Evolutionary conservation across 805 yeast species (phyloP).

Genomic region (Candida hispaniensis): DNA sequence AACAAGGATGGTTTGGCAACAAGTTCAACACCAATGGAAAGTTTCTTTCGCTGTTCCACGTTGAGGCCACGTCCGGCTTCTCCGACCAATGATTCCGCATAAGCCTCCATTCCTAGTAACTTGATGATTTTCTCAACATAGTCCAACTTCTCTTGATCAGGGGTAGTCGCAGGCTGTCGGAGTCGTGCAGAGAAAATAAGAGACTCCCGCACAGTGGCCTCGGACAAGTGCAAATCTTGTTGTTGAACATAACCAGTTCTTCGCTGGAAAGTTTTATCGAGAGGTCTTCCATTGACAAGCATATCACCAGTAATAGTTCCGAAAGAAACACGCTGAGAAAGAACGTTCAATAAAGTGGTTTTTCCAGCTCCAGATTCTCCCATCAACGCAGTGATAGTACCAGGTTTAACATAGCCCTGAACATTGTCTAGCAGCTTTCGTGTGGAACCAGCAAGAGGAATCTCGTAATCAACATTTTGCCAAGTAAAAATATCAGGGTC

Average conservation of each 20-base stretch:
- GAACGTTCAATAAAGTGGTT: slow-evolving; percentile 62
- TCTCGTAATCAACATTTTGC: slow-evolving; percentile 49
- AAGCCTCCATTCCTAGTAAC: slow-evolving; percentile 55
- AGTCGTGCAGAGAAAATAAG: slow-evolving; percentile 58
- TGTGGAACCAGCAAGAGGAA: slow-evolving; percentile 34
- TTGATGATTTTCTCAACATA: slow-evolving; percentile 62
- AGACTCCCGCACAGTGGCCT: slow-evolving; percentile 66
- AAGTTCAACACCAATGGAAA: slow-evolving; percentile 61
- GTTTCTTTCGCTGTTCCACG: slow-evolving; percentile 57
- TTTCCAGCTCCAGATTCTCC: slow-evolving; percentile 87
- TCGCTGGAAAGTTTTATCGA: slow-evolving; percentile 59
- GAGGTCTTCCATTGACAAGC: slow-evolving; percentile 57
- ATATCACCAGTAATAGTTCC: slow-evolving; percentile 66
- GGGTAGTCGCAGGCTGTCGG: slow-evolving; percentile 53
- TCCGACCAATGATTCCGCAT: slow-evolving; percentile 75
- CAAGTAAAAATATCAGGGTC: slow-evolving; percentile 38
- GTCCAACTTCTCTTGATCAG: slow-evolving; percentile 47
- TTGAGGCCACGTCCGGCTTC: slow-evolving; percentile 61
- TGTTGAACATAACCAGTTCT: slow-evolving; percentile 76
- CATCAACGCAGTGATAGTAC: slow-evolving; percentile 72
- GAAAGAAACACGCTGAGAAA: slow-evolving; percentile 57
- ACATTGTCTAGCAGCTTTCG: slow-evolving; percentile 37
- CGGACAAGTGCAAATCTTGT: slow-evolving; percentile 63
- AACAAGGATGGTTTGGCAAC: slow-evolving; percentile 58
- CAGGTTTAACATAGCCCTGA: slow-evolving; percentile 70